Evolutionary conservation across 139 green algal genomes (phyloP), one percentile per base, ranked within the genome.

Genomic region (Ettlia oleoabundans): DNA sequence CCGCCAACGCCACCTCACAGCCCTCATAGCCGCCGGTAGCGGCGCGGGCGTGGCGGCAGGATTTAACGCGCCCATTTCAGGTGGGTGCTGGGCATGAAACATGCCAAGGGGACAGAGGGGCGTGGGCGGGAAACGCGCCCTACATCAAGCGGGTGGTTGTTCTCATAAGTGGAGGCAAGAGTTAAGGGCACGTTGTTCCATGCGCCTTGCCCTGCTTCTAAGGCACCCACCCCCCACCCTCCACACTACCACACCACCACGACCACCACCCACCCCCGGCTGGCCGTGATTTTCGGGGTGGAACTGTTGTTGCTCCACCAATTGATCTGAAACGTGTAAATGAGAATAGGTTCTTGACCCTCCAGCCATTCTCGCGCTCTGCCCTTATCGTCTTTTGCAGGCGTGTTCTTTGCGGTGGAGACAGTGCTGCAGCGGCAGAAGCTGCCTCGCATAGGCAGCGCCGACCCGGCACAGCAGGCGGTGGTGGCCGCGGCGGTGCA

Each of bases 361-460:
- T 22, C 18, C 66, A 10, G 19, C 37, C 19, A 8, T 26, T 35
- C 66, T 33, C 4, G 18, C 37, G 1, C 1, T 1, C 66, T 55
- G 38, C 37, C 37, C 19, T 0, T 22, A 1, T 3, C 37, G 22
- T 33, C 19, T 22, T 2, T 2, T 4, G 66, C 78, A 55, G 96
- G 95, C 7, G 93, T 96, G 1, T 96, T 99, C 75, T 99, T 98
- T 81, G 96, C 95, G 13, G 89, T 98, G 6, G 95, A 98, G 88
- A 96, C 92, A 53, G 93, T 97, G 51, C 86, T 97, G 65, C 87
- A 89, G n/a, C 43, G 55, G 33, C 76, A 85, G 51, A 55, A 52
- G 32, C 35, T 68, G 73, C 73, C 52, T 5, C 38, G 38, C 22
- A 1, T 33, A 24, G 30, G 53, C 35, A 33, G 30, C 24, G 33